phyloP scores from a whole-genome alignment of 805 yeast species.

The Metahyphopichia silvanorum region DNA sequence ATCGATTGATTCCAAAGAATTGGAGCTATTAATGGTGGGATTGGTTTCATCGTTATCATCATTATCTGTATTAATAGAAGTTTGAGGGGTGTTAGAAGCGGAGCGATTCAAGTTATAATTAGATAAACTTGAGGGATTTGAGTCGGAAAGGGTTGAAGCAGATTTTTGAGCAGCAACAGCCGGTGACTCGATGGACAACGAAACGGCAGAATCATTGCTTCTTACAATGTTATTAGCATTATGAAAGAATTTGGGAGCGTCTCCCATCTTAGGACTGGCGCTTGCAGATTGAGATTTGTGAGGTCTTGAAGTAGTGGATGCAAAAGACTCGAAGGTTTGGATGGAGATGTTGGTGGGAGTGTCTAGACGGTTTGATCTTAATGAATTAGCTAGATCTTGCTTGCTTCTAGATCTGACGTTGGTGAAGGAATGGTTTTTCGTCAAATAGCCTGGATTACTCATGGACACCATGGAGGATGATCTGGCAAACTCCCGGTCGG shows the following conservation, averaged over 20 bases:
- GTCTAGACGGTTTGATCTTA: slow-evolving; percentile 20
- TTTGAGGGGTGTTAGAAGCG: slow-evolving; percentile 28
- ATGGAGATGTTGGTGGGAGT: slow-evolving; percentile 22
- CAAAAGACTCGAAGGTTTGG: slow-evolving; percentile 1
- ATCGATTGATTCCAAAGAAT: neutral
- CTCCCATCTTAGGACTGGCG: too few relatives aligned
- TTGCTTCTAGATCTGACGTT: slow-evolving; percentile 11
- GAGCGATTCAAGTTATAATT: slow-evolving; percentile 19
- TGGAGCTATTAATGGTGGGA: neutral
- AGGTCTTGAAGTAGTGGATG: too few relatives aligned
- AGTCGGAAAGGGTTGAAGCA: slow-evolving; percentile 8
- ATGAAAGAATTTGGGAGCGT: too few relatives aligned
- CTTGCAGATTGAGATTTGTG: too few relatives aligned
- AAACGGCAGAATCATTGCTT: neutral
- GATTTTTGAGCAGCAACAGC: neutral
- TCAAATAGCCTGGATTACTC: slow-evolving; percentile 1
- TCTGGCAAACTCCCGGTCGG: slow-evolving; percentile 5
- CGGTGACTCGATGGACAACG: neutral
- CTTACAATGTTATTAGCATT: neutral
- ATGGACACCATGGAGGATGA: slow-evolving; percentile 7
- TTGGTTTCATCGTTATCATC: neutral
- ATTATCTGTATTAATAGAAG: slow-evolving; percentile 18
- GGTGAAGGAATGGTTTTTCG: slow-evolving; percentile 3
- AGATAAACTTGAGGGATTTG: slow-evolving; percentile 19
- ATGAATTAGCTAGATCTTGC: slow-evolving; percentile 16